A percentile compares a stretch with the other conserved stretches of the same genome.
phyloP scores from a whole-genome alignment of 306 rosid genomes.

The Psophocarpus tetragonolobus region DNA sequence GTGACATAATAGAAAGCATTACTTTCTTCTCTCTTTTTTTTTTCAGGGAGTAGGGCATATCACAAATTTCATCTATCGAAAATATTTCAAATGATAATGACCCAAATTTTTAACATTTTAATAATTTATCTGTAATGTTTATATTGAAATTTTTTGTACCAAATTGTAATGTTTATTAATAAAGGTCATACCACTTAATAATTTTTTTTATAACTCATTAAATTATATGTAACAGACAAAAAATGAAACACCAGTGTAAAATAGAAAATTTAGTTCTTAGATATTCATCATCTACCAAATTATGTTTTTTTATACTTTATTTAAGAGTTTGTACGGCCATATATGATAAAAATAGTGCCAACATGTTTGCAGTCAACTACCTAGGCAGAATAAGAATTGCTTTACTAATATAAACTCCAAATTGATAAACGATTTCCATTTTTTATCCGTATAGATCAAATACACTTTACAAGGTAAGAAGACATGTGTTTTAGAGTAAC shows the following conservation, averaged over 20 bases:
- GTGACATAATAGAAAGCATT: background rate
- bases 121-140: background rate
- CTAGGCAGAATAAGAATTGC: background rate
- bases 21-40: background rate
- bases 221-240: too few relatives aligned
- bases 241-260: too few relatives aligned
- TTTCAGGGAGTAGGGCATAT: background rate
- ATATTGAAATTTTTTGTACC: background rate
- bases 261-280: too few relatives aligned
- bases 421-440: background rate
- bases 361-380: background rate
- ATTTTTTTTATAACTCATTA: too few relatives aligned
- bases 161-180: too few relatives aligned
- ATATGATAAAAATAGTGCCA: background rate
- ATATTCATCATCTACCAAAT: background rate
- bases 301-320: background rate
- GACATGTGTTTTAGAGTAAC: background rate
- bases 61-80: background rate
- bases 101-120: background rate
- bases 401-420: slow-evolving; percentile 15
- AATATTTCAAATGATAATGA: slow-evolving; percentile 2
- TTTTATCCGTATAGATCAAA: background rate
- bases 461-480: slow-evolving; percentile 18
- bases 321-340: background rate
- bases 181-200: too few relatives aligned